A percentile compares a stretch with the other conserved stretches of the same genome.
These are phyloP conservation scores for Cystofilobasidium capitatum DNA, from an alignment of 768 basidiomycete species.

Conservation along the genomic window DNA sequence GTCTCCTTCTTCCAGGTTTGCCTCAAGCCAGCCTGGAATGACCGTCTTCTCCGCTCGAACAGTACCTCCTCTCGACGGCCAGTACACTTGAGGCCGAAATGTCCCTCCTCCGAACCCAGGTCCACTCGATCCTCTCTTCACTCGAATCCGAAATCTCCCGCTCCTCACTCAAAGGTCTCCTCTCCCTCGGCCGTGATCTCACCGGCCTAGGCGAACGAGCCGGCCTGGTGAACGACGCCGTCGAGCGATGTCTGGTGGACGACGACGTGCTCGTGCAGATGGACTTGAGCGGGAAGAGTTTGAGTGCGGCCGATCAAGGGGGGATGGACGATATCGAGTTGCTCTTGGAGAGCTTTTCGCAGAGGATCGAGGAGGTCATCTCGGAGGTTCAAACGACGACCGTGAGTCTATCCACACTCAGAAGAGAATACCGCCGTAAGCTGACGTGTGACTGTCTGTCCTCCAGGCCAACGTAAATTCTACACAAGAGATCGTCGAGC, in stretches of 20 bases:
- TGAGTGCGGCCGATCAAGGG: neutral
- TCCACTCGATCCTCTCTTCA: neutral
- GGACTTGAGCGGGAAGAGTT: neutral
- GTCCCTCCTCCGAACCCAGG: slow-evolving; percentile 13
- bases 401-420: neutral
- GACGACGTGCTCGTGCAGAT: slow-evolving; percentile 22
- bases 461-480: slow-evolving; percentile 20
- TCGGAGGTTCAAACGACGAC: slow-evolving; percentile 23
- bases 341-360: slow-evolving; percentile 18
- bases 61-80: slow-evolving; percentile 17
- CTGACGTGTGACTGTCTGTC: neutral
- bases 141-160: slow-evolving; percentile 19
- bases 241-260: slow-evolving; percentile 23
- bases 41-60: neutral
- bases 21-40: too few relatives aligned
- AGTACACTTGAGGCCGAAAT: slow-evolving; percentile 27
- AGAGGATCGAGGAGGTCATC: slow-evolving; percentile 25
- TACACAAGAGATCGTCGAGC: slow-evolving; percentile 26
- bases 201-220: slow-evolving; percentile 23
- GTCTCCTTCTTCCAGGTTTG: neutral
- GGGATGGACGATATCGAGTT: slow-evolving; percentile 22
- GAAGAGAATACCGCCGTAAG: neutral
- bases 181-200: slow-evolving; percentile 13
- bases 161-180: slow-evolving; percentile 13
- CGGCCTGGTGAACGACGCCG: slow-evolving; percentile 28